phyloP scores from a whole-genome alignment of 2,329 filamentous ascomycete species.

The Aplosporella prunicola region DNA sequence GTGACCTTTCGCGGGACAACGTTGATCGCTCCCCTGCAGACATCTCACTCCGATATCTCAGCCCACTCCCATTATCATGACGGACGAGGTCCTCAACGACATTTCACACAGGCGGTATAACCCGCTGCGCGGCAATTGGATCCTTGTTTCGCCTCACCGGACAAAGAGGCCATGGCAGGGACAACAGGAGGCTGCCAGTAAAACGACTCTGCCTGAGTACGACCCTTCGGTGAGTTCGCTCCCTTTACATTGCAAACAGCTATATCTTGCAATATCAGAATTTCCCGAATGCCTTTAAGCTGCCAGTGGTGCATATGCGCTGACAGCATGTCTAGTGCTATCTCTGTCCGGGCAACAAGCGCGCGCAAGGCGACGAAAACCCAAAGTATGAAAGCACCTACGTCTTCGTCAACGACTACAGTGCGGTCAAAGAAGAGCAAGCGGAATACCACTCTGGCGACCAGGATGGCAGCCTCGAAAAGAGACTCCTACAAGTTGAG shows the following conservation, averaged over 20 bases:
- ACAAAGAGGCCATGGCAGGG: constrained; percentile 97
- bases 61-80: constrained; percentile 26
- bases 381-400: constrained; percentile 81
- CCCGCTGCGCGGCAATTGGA: constrained; percentile 78
- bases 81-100: constrained; percentile 62
- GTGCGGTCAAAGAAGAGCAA: constrained; percentile 90
- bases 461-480: constrained; percentile 51
- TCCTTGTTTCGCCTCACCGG: constrained; percentile 89
- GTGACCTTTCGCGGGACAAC: neutral
- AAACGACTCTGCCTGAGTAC: constrained; percentile 57
- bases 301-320: too few relatives aligned
- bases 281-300: too few relatives aligned
- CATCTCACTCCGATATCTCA: neutral
- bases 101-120: constrained; percentile 96
- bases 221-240: constrained; percentile 55
- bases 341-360: constrained; percentile 81
- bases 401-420: constrained; percentile 95
- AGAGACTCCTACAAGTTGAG: constrained; percentile 69
- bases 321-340: constrained; percentile 58
- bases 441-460: constrained; percentile 57
- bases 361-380: constrained; percentile 78
- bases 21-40: neutral
- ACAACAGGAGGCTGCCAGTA: constrained; percentile 38
- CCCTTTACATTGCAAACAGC: neutral
- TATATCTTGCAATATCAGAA: constrained; percentile 8